Percentiles rank a stretch among this genome's conserved stretches.
Evolutionary conservation across 2,329 filamentous ascomycete genomes (phyloP).

Genomic region (Rutstroemia sp.): DNA sequence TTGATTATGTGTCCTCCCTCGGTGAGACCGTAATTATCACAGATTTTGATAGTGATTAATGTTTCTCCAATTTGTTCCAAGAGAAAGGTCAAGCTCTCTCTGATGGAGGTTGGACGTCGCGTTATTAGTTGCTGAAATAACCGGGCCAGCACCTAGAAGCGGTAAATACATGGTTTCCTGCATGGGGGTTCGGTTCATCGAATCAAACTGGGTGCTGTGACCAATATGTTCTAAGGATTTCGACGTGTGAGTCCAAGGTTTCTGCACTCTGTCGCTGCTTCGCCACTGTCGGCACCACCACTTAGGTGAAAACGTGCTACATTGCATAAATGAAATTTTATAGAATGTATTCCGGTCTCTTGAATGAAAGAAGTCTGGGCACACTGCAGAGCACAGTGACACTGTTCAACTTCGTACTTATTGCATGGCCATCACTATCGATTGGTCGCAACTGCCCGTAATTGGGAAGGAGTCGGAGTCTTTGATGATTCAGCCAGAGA

Average conservation of each 20-base stretch:
- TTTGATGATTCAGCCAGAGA: conserved; percentile 24
- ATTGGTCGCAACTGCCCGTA: conserved; percentile 17
- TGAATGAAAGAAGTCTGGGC: conserved; percentile 28
- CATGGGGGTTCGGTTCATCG: conserved; percentile 11
- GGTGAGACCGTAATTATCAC: conserved; percentile 38
- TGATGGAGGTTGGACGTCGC: conserved; percentile 33
- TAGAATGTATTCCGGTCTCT: conserved; percentile 1
- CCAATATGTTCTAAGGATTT: conserved; percentile 27
- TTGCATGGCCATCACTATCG: conserved; percentile 25
- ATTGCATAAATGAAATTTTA: conserved; percentile 31
- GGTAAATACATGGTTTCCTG: too few relatives aligned
- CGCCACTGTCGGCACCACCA: conserved; percentile 33
- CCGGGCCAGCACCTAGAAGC: conserved; percentile 28
- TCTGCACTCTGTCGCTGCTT: conserved; percentile 30
- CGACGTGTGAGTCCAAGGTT: conserved; percentile 28
- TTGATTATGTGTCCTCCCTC: conserved; percentile 22
- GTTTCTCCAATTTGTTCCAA: conserved; percentile 25
- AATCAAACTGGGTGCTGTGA: conserved; percentile 29
- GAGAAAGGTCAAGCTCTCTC: conserved; percentile 28
- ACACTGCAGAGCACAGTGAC: conserved; percentile 34
- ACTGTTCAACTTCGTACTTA: conserved; percentile 31
- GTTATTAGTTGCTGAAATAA: conserved; percentile 35
- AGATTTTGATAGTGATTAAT: conserved; percentile 34
- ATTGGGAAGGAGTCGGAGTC: conserved; percentile 11
- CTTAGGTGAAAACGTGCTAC: conserved; percentile 29